These are phyloP conservation scores for Saccharomycopsis vini DNA, from an alignment of 805 yeast genomes.

Conservation along the genomic window DNA sequence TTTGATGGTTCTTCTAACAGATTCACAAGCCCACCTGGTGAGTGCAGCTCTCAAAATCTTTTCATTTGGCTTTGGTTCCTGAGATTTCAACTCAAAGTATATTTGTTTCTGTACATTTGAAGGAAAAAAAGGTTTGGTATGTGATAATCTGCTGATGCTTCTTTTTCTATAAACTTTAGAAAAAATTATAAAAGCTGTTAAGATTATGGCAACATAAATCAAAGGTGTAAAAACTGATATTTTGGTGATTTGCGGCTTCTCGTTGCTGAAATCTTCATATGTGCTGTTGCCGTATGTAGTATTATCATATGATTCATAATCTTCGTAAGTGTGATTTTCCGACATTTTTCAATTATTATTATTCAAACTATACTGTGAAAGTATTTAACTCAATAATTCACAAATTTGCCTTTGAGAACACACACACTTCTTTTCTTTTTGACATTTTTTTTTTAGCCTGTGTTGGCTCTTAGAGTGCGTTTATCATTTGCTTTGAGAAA, in stretches of 20 bases:
- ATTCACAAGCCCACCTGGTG: slow-evolving; percentile 73
- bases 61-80: slow-evolving; percentile 59
- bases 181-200: slow-evolving; percentile 59
- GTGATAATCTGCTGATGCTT: slow-evolving; percentile 38
- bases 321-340: too few species aligned
- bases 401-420: too few species aligned
- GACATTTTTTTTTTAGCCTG: too few species aligned
- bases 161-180: slow-evolving; percentile 58
- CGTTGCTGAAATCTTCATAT: background rate
- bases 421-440: too few species aligned
- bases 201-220: slow-evolving; percentile 59
- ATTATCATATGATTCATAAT: too few species aligned
- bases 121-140: slow-evolving; percentile 65
- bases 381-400: too few species aligned
- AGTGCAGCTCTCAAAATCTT: slow-evolving; percentile 66
- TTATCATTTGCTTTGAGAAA: too few species aligned
- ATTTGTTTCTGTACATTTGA: slow-evolving; percentile 58
- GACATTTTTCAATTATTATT: too few species aligned
- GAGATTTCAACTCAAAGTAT: slow-evolving; percentile 46
- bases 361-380: too few species aligned
- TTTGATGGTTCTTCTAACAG: slow-evolving; percentile 73
- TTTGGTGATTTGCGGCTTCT: slow-evolving; percentile 18
- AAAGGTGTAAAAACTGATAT: slow-evolving; percentile 65
- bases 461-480: too few species aligned
- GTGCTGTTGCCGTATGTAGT: too few species aligned